Evolutionary conservation across 352 stramenopile species (phyloP), one percentile per base, ranked within the genome.

Genomic region (Phytophthora hibernalis): DNA sequence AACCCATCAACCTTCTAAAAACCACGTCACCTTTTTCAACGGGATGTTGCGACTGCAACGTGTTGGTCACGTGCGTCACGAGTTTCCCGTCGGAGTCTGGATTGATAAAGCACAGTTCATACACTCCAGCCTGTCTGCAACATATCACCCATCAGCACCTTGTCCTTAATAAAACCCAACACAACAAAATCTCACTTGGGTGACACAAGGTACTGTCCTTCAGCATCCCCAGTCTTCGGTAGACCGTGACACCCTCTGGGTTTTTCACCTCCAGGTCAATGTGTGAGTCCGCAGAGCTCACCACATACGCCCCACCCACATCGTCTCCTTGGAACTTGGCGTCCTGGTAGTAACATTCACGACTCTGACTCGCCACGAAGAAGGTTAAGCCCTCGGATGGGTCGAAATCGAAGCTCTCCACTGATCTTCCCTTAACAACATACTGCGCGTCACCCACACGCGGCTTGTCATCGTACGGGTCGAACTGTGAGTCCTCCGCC

Each of bases 61-160:
- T 90, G 49, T 92, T 89, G 10, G 83, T 94, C 52, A 94, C 86
- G 52, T 94, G 86, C 11, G 81, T 94, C 67, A 94, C 83, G 42
- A 94, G 65, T 64, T 92, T 92, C 12, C 79, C 79, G 47, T 91
- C 75, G 57, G 76, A 72, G 66, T 92, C 82, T 51, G 82, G 64
- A 68, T 94, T 94, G 24, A 83, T 72, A 44, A 94, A 94, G 61
- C 86, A 94, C 33, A 94, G 61, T 33, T 94, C 80, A 51, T 91
- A 64, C 3, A 92, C 57, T 15, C 86, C 86, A 20, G 63, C 54
- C 44, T 83, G 54, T 24, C 83, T 92, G 21, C 37, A 65, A 30
- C 5, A 42, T 20, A 68, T 26, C 15, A 53, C 2, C 11, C 43
- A 43, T 28, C 6, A 35, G 2, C 51, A 49, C 21, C 21, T 15